Conservation (phyloP, 1,284 basidiomycete species). For the Marasmius tenuissimus region DNA sequence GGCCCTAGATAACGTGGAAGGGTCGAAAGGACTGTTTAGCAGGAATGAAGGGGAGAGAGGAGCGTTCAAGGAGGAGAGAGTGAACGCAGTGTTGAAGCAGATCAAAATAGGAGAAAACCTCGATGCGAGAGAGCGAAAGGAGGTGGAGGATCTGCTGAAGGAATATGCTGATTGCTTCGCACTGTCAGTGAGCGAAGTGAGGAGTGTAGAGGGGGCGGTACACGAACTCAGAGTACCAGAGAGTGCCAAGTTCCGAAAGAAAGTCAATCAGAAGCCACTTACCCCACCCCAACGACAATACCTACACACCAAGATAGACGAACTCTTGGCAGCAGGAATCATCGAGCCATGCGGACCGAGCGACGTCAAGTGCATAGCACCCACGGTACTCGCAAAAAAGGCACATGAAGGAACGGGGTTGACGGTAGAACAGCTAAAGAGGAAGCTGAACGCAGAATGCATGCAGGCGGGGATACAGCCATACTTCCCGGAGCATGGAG, state of each 20-base stretch:
- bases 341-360: conserved; percentile 20
- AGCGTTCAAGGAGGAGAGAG: conserved; percentile 10
- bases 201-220: conserved; percentile 17
- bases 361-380: conserved; percentile 26
- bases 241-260: conserved; percentile 18
- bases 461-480: conserved; percentile 18
- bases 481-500: conserved; percentile 13
- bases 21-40: background rate
- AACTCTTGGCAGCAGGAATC: conserved; percentile 30
- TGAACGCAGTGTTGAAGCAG: conserved; percentile 18
- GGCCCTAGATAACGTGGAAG: background rate
- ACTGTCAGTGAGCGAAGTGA: conserved; percentile 27
- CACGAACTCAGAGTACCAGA: conserved; percentile 26
- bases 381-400: conserved; percentile 30
- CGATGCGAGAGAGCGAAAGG: conserved; percentile 8
- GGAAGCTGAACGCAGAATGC: conserved; percentile 29
- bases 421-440: conserved; percentile 25
- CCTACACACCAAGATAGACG: conserved; percentile 26
- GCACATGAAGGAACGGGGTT: conserved; percentile 23
- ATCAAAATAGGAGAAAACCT: conserved; percentile 24
- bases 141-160: conserved; percentile 15
- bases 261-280: conserved; percentile 21
- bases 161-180: conserved; percentile 32
- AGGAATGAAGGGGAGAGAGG: background rate
- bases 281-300: conserved; percentile 27